Evolutionary conservation across 805 yeast species (phyloP).

Genomic region (Wickerhamomyces queroliae): DNA sequence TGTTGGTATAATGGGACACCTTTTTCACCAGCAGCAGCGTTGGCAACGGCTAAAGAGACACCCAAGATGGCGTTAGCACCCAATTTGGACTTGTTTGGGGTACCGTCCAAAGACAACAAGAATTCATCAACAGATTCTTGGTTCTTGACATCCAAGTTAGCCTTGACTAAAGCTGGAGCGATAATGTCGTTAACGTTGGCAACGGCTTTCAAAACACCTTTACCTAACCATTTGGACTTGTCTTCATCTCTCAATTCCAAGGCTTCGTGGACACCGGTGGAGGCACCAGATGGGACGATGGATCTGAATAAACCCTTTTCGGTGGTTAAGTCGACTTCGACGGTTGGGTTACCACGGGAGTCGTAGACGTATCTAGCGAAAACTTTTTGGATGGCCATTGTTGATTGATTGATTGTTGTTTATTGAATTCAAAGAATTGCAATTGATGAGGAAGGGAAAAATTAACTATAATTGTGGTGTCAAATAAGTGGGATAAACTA

Average conservation of each 20-base stretch:
- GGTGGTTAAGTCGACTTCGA: constrained; percentile 95
- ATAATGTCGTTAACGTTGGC: constrained; percentile 90
- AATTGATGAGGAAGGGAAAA: background rate
- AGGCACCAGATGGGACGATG: constrained; percentile 99
- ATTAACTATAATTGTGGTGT: background rate
- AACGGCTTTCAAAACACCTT: constrained; percentile 97
- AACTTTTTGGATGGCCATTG: constrained; percentile 82
- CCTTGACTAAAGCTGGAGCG: constrained; percentile 89
- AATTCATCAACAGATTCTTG: constrained; percentile 86
- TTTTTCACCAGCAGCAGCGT: constrained; percentile 98
- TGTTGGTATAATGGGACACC: constrained; percentile 90
- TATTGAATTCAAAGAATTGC: background rate
- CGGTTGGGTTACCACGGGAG: constrained; percentile 99
- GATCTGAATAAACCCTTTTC: constrained; percentile 92
- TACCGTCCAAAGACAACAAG: constrained; percentile 86
- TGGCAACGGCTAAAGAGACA: constrained; percentile 94
- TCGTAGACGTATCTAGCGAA: constrained; percentile 97
- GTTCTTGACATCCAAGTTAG: constrained; percentile 76
- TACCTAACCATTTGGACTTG: constrained; percentile 96
- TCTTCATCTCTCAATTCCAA: constrained; percentile 97
- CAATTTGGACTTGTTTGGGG: constrained; percentile 93
- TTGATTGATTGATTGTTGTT: constrained; percentile 6
- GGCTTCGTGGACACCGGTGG: constrained; percentile 99
- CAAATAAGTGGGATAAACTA: background rate
- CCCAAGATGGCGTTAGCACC: constrained; percentile 99